A percentile compares a stretch with the other conserved stretches of the same genome.
Conservation (phyloP, 148 eudicot genomes). For the Rhododendron vialii region DNA sequence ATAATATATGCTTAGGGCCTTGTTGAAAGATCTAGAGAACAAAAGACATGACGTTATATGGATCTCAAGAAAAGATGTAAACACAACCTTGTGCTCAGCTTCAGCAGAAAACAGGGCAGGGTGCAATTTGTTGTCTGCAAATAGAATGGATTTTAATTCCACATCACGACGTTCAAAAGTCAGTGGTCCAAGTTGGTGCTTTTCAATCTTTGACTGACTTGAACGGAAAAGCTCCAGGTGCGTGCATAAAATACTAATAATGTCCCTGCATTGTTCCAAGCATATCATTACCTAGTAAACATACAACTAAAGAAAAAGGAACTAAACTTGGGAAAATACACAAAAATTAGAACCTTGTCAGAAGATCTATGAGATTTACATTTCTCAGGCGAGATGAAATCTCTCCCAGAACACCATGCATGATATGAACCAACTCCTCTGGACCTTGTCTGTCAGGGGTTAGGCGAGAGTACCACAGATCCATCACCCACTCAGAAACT, state of each 20-base stretch:
- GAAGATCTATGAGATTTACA: constrained; percentile 80
- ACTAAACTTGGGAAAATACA: neutral
- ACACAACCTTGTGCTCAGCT: constrained; percentile 84
- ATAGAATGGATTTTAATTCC: constrained; percentile 59
- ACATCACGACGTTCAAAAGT: constrained; percentile 65
- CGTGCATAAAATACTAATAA: constrained; percentile 59
- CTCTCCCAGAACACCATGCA: constrained; percentile 83
- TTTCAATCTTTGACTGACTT: constrained; percentile 64
- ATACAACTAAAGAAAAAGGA: neutral
- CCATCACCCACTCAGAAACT: constrained; percentile 95
- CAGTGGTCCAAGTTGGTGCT: constrained; percentile 41
- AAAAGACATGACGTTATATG: neutral
- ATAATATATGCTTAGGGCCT: neutral
- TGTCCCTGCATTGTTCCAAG: constrained; percentile 61
- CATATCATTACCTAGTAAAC: constrained; percentile 7
- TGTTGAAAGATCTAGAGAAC: constrained; percentile 3
- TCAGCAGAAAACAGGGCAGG: constrained; percentile 89
- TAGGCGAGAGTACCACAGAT: constrained; percentile 88
- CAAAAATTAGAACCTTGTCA: constrained; percentile 59
- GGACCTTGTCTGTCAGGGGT: constrained; percentile 94
- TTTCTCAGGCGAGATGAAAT: constrained; percentile 73
- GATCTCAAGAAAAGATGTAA: neutral
- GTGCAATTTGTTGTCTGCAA: constrained; percentile 78
- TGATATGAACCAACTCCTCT: constrained; percentile 79
- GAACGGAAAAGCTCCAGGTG: constrained; percentile 82